These are phyloP conservation scores for Rugosomyces carneus DNA, from an alignment of 1,284 basidiomycete genomes.

Conservation along the genomic window DNA sequence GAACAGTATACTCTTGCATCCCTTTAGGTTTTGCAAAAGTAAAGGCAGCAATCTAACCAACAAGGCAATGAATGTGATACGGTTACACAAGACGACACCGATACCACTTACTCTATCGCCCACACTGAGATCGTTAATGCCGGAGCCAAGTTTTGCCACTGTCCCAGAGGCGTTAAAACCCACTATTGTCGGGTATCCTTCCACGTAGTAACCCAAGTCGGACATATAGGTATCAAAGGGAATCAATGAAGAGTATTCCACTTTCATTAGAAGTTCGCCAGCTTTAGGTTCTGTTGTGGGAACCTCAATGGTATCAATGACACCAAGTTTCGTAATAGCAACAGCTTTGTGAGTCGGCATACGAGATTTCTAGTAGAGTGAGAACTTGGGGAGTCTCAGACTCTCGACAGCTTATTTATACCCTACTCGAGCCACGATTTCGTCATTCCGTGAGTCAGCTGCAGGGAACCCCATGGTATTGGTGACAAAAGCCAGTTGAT, in stretches of 20 bases:
- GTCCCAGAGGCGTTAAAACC: conserved; percentile 36
- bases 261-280: conserved; percentile 41
- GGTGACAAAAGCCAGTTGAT: too few relatives aligned
- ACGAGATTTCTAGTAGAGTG: not conserved
- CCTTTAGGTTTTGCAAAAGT: conserved; percentile 29
- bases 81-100: not conserved
- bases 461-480: too few relatives aligned
- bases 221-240: conserved; percentile 15
- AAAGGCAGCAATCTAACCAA: conserved; percentile 33
- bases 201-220: conserved; percentile 10
- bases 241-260: conserved; percentile 34
- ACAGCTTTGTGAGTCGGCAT: conserved; percentile 34
- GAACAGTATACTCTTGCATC: conserved; percentile 37
- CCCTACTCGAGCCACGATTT: not conserved
- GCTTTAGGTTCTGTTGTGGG: conserved; percentile 33
- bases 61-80: not conserved
- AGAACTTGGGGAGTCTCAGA: not conserved
- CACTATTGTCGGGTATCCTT: conserved; percentile 20
- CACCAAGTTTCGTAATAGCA: conserved; percentile 31
- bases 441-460: not conserved
- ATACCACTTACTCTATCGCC: conserved; percentile 35
- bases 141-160: conserved; percentile 34
- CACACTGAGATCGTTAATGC: conserved; percentile 31
- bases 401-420: not conserved
- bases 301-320: conserved; percentile 33